Evolutionary conservation across 139 green algal species (phyloP), one percentile per base, ranked within the genome.

Genomic region (Closterium sp.): DNA sequence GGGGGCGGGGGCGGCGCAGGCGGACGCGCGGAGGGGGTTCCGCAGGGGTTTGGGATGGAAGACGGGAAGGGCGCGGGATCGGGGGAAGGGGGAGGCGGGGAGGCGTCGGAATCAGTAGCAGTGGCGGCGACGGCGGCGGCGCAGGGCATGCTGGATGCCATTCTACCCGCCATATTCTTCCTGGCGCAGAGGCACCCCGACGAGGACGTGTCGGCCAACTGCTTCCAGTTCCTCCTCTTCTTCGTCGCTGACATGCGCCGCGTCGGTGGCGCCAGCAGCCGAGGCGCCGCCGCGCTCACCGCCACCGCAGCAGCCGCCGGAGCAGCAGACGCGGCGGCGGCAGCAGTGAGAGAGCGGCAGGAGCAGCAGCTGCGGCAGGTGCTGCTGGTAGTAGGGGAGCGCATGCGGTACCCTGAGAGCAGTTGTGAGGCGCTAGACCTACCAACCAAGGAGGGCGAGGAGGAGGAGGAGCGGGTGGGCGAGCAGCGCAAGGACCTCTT

Each of bases 401-500:
- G 91, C 6, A 95, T 95, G 92, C 84, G 92, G n/a, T 95, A 95
- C 30, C 38, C 90, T 70, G 86, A 88, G 31, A 27, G 31, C 32
- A 87, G 70, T 24, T 79, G 62, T 24, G 62, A 87, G 24, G 62
- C 89, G 32, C 34, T 94, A 0, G 92, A 89, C 24, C 42, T 93
- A 24, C 91, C 89, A 6, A 29, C 22, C 0, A 31, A 50, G 42
- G 70, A 89, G 30, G 91, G 50, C 28, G n/a, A 85, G 70, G 92
- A 95, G 92, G 92, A 94, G 92, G 92, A 95, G 30, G 92, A 94
- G 24, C 31, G 38, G 1, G 93, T 95, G 92, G 86, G 9, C 7
- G 93, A 95, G 38, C 94, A 95, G 90, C 93, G 93, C 30, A 62
- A 38, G 88, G 93, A 95, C 42, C 42, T 95, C 21, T 95, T 95